Conservation (phyloP, 2,329 filamentous ascomycete species). For the Biscogniauxia marginata region DNA sequence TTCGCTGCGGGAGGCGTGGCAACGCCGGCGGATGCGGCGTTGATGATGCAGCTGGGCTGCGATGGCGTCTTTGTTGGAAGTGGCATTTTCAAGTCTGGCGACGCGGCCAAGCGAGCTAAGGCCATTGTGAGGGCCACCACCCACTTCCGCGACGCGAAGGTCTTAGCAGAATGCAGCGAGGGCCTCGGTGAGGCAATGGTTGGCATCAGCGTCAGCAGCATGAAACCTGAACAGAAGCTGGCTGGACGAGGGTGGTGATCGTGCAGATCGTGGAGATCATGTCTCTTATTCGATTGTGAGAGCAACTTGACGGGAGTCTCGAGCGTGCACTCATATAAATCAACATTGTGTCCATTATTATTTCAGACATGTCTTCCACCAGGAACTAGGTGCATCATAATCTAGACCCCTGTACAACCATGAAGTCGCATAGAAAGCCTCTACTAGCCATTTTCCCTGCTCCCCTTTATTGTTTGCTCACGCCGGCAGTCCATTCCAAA, state of each 20-base stretch:
- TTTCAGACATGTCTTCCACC: background rate
- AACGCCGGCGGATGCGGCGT: constrained; percentile 92
- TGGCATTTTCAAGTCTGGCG: constrained; percentile 95
- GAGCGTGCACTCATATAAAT: background rate
- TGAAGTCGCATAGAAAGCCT: background rate
- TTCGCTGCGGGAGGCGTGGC: constrained; percentile 98
- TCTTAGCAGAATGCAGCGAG: constrained; percentile 82
- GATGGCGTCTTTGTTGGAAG: constrained; percentile 97
- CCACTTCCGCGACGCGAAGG: constrained; percentile 81
- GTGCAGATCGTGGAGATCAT: background rate
- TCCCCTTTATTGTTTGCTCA: constrained; percentile 31
- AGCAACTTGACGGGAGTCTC: background rate
- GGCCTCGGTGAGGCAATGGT: constrained; percentile 98
- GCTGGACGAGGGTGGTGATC: constrained; percentile 79
- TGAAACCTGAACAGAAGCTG: constrained; percentile 79
- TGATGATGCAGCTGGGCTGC: constrained; percentile 98
- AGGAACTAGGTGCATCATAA: background rate
- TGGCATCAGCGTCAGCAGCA: constrained; percentile 79
- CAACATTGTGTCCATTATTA: background rate
- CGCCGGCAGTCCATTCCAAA: constrained; percentile 32
- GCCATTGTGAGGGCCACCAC: constrained; percentile 95
- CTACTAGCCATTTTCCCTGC: background rate
- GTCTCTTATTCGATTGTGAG: background rate
- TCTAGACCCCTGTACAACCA: background rate
- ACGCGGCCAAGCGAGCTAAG: constrained; percentile 84